Evolutionary conservation across 495 filamentous ascomycete genomes (phyloP).

Genomic region (Neohortaea acidophila): DNA sequence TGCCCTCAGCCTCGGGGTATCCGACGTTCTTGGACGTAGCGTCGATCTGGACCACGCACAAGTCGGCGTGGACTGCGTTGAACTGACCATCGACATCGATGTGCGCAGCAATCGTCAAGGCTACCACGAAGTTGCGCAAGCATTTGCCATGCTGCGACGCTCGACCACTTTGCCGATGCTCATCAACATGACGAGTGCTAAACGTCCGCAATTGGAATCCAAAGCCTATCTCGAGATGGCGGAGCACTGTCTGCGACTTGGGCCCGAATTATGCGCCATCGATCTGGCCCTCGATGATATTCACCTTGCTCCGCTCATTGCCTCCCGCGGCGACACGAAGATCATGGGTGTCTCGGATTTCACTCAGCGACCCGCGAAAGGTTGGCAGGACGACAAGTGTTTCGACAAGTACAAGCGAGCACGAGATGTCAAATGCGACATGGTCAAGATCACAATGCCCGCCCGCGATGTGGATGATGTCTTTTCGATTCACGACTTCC

Average conservation of each 20-base stretch:
- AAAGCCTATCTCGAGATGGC: slow-evolving; percentile 38
- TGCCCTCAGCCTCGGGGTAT: slow-evolving; percentile 47
- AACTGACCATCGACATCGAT: slow-evolving; percentile 47
- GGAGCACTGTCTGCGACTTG: slow-evolving; percentile 54
- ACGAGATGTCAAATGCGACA: slow-evolving; percentile 48
- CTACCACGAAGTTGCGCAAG: slow-evolving; percentile 35
- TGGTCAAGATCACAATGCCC: slow-evolving; percentile 51
- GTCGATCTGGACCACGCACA: slow-evolving; percentile 49
- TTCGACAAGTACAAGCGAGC: slow-evolving; percentile 31
- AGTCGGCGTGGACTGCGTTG: slow-evolving; percentile 55
- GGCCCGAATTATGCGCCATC: slow-evolving; percentile 56
- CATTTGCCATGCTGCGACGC: slow-evolving; percentile 45
- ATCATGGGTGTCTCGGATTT: slow-evolving; percentile 51
- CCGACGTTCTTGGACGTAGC: slow-evolving; percentile 38
- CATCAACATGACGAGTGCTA: slow-evolving; percentile 40
- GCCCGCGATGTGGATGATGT: slow-evolving; percentile 45
- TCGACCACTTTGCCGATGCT: slow-evolving; percentile 54
- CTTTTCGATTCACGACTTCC: slow-evolving; percentile 40
- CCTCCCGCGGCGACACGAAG: slow-evolving; percentile 48
- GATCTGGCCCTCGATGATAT: slow-evolving; percentile 44
- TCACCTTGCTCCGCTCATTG: slow-evolving; percentile 38
- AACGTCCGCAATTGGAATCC: background rate
- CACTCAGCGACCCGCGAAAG: slow-evolving; percentile 15
- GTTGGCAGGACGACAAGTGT: slow-evolving; percentile 48
- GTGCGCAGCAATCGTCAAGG: background rate